These are phyloP conservation scores for Boletus tomentosulus DNA, from an alignment of 768 basidiomycete species.

Conservation along the genomic window DNA sequence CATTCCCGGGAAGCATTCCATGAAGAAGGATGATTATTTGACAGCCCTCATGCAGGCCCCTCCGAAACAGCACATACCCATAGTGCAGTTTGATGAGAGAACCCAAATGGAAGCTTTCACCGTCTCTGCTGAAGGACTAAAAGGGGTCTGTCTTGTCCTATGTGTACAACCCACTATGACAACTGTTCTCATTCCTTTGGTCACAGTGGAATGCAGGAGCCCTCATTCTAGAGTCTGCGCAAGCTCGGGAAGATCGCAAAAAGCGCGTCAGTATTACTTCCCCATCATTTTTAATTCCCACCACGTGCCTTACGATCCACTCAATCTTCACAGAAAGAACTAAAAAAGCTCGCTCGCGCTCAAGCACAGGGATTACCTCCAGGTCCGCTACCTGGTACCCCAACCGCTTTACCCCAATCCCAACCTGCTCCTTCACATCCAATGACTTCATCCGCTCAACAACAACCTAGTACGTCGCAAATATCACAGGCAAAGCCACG, in stretches of 20 bases:
- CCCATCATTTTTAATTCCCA: slow-evolving; percentile 1
- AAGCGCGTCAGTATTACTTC: slow-evolving; percentile 53
- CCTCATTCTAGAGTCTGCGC: slow-evolving; percentile 62
- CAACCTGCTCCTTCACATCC: slow-evolving; percentile 26
- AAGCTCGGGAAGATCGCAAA: slow-evolving; percentile 74
- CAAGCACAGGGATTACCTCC: slow-evolving; percentile 32
- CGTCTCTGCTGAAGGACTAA: slow-evolving; percentile 66
- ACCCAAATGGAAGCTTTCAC: slow-evolving; percentile 73
- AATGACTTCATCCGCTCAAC: slow-evolving; percentile 21
- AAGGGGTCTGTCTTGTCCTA: slow-evolving; percentile 55
- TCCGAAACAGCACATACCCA: slow-evolving; percentile 64
- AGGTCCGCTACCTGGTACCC: slow-evolving; percentile 20
- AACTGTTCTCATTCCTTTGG: slow-evolving; percentile 8
- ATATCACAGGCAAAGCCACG: slow-evolving; percentile 22
- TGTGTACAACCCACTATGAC: slow-evolving; percentile 6
- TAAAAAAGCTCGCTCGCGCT: slow-evolving; percentile 62
- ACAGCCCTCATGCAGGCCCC: slow-evolving; percentile 61
- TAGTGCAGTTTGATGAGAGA: slow-evolving; percentile 57
- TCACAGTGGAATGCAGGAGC: slow-evolving; percentile 63
- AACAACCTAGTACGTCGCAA: slow-evolving; percentile 16
- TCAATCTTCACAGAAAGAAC: slow-evolving; percentile 53
- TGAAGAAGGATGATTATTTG: slow-evolving; percentile 76
- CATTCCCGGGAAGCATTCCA: slow-evolving; percentile 74
- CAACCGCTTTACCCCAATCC: slow-evolving; percentile 32
- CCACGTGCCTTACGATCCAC: slow-evolving; percentile 10